Evolutionary conservation across 306 rosid genomes (phyloP).

Genomic region (Prunus salicina): DNA sequence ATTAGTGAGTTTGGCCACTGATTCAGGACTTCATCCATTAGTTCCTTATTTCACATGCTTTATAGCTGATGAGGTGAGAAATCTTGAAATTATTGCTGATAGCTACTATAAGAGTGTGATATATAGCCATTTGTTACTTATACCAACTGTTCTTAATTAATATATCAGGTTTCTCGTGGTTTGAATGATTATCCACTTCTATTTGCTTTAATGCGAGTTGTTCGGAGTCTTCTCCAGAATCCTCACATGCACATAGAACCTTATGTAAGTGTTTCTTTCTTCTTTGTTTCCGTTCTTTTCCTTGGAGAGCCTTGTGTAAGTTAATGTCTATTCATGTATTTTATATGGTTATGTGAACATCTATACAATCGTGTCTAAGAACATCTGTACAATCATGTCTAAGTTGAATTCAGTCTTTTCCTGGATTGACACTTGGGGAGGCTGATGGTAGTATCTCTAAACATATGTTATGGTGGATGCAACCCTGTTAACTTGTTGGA

Average conservation of each 20-base stretch:
- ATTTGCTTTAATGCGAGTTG: constrained; percentile 84
- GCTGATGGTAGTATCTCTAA: neutral
- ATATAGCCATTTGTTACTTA: neutral
- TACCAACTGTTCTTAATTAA: constrained; percentile 9
- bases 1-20: constrained; percentile 76
- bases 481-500: neutral
- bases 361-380: no score
- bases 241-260: constrained; percentile 90
- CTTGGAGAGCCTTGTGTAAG: neutral
- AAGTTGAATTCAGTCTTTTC: neutral
- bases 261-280: constrained; percentile 54
- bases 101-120: neutral
- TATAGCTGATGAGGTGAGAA: constrained; percentile 81
- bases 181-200: constrained; percentile 57
- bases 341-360: neutral
- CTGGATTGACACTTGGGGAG: neutral
- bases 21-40: constrained; percentile 92
- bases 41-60: constrained; percentile 87
- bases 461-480: neutral
- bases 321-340: neutral
- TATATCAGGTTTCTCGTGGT: constrained; percentile 78
- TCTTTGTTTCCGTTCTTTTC: neutral
- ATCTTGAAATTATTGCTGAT: constrained; percentile 12
- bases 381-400: neutral
- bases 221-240: constrained; percentile 80